Evolutionary conservation across 2,329 filamentous ascomycete species (phyloP).

Genomic region (Nemania diffusa): DNA sequence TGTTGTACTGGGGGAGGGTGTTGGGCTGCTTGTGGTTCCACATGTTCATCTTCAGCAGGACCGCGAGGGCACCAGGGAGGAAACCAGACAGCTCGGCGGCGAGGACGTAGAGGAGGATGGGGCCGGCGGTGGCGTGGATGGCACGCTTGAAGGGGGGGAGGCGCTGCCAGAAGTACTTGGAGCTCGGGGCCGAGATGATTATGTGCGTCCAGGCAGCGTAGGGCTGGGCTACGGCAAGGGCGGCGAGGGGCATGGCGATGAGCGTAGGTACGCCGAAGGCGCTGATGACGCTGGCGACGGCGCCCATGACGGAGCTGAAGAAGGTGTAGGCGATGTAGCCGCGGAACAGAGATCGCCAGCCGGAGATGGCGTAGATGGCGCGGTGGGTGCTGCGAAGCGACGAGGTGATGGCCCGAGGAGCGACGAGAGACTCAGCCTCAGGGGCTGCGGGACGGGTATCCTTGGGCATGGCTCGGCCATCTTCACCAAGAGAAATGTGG

Average conservation of each 20-base stretch:
- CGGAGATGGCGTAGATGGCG: slow-evolving; percentile 69
- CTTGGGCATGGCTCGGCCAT: slow-evolving; percentile 45
- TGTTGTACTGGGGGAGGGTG: slow-evolving; percentile 52
- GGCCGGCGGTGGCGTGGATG: slow-evolving; percentile 75
- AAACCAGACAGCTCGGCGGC: slow-evolving; percentile 61
- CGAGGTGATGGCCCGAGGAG: slow-evolving; percentile 62
- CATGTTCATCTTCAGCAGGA: slow-evolving; percentile 59
- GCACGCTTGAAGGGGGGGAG: slow-evolving; percentile 72
- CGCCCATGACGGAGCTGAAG: slow-evolving; percentile 49
- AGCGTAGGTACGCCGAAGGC: slow-evolving; percentile 53
- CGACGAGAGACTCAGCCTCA: slow-evolving; percentile 49
- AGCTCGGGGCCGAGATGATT: slow-evolving; percentile 77
- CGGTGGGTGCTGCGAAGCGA: slow-evolving; percentile 63
- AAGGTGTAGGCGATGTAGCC: slow-evolving; percentile 67
- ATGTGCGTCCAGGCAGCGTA: slow-evolving; percentile 86
- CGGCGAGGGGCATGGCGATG: slow-evolving; percentile 65
- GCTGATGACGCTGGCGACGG: slow-evolving; percentile 59
- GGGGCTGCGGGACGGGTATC: slow-evolving; percentile 48
- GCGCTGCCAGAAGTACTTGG: slow-evolving; percentile 73
- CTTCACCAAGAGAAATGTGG: slow-evolving; percentile 56
- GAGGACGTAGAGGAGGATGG: slow-evolving; percentile 71
- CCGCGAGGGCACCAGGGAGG: slow-evolving; percentile 60
- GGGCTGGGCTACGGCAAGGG: slow-evolving; percentile 72
- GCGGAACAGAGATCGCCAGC: slow-evolving; percentile 74
- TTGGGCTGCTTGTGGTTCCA: slow-evolving; percentile 53